Percentiles rank a stretch among this genome's conserved stretches.
These are phyloP conservation scores for Populus trichocarpa DNA, from an alignment of 441 rosid genomes.

Conservation along the genomic window DNA sequence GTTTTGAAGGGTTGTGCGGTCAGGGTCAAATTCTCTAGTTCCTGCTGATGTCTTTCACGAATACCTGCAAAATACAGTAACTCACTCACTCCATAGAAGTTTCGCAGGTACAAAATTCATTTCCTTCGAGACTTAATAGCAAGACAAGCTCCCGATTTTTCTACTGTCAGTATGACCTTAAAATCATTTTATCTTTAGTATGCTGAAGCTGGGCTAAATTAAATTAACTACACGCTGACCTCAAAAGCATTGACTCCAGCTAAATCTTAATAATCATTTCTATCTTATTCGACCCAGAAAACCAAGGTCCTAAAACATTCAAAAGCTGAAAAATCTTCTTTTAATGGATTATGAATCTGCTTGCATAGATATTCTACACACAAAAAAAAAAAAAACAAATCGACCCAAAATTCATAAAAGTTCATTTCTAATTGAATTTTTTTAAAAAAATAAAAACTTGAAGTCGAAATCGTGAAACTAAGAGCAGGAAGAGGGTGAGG, in stretches of 20 bases:
- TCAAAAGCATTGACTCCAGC: background rate
- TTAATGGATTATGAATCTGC: background rate
- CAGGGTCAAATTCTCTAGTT: conserved; percentile 67
- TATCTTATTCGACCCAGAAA: background rate
- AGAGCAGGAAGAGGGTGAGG: background rate
- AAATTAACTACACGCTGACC: background rate
- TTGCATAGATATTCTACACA: background rate
- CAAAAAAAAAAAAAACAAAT: background rate
- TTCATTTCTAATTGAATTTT: background rate
- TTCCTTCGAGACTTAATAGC: background rate
- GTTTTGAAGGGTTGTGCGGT: conserved; percentile 76
- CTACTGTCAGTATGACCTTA: background rate
- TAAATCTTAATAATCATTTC: too few relatives aligned
- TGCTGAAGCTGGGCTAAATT: background rate
- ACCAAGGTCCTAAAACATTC: background rate
- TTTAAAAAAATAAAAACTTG: background rate
- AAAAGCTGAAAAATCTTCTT: background rate
- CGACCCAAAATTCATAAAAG: background rate
- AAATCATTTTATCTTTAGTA: background rate
- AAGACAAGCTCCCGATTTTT: background rate
- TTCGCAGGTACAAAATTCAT: background rate
- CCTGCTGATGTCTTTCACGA: conserved; percentile 58
- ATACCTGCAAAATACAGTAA: conserved; percentile 41
- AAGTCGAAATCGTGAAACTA: background rate
- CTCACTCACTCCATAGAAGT: conserved; percentile 7